Base-by-base conservation (phyloP, 495 filamentous ascomycete species). In the Penicillium daleae region DNA sequence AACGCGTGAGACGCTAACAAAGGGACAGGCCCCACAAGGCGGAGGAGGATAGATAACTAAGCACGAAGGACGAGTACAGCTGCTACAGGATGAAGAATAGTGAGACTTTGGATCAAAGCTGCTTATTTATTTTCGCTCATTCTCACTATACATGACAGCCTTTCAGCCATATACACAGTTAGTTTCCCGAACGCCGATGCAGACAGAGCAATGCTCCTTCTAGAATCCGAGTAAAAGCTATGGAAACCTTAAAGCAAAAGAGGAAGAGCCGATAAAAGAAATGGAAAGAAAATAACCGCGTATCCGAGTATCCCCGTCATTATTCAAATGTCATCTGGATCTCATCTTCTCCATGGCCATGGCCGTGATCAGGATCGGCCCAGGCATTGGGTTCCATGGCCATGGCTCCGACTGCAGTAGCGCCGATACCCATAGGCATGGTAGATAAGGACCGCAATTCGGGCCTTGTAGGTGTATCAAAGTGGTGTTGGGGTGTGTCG, bases 341-440 rank as follows among this genome's bases (percentile, higher is more conserved):
- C 61, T 86, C 83, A 35, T 71, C 83, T 44, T 80, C 79, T 56
- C 57, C 53, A 27, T 52, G 35, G 15, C 57, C 53, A 27, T 52
- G 35, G 15, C 67, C 68, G 52, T 89, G 83, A 24, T 91, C 90
- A 50, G 89, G 85, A 58, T 94, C 91, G 0, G 87, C 89, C 93
- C 93, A 97, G 9, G 92, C 91, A 76, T 97, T 92, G 49, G 80
- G 87, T 65, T 78, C 89, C 33, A 82, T 72, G 40, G 78, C 64
- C 74, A 86, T 63, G 66, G 77, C 58, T 61, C 74, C 70, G 55
- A 73, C 13, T 31, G 74, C 66, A 40, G 57, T 72, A 31, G 66
- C 65, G 9, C 74, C 69, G 24, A 71, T 65, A 10, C 48, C 35
- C 26, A 63, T 57, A 33, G 68, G 75, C 67, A 73, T 76, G 13